phyloP scores from a whole-genome alignment of 1,139 yeast species.

The Yamadazyma blattariae region DNA sequence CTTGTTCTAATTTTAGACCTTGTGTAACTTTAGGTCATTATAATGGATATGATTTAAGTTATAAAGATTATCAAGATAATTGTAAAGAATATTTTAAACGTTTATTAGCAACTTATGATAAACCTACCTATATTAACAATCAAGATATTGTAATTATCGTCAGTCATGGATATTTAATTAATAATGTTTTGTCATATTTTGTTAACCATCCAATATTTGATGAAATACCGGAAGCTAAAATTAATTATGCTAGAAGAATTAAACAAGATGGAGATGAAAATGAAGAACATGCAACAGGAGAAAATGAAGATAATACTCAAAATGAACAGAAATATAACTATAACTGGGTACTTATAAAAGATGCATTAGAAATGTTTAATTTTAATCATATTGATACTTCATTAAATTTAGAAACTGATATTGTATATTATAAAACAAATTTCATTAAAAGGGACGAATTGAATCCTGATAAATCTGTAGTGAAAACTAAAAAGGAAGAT shows the following conservation, averaged over 20 bases:
- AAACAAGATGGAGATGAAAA: constrained; percentile 11
- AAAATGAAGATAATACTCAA: constrained; percentile 7
- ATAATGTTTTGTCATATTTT: constrained; percentile 40
- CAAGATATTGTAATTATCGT: constrained; percentile 40
- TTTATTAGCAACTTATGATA: constrained; percentile 45
- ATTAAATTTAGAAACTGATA: constrained; percentile 41
- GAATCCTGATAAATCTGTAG: constrained; percentile 6
- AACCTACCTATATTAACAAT: constrained; percentile 31
- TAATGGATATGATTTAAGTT: constrained; percentile 44
- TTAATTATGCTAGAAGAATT: constrained; percentile 32
- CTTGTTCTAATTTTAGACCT: constrained; percentile 44
- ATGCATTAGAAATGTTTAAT: constrained; percentile 31
- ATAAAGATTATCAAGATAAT: constrained; percentile 39
- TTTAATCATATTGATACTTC: constrained; percentile 26
- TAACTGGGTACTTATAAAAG: constrained; percentile 34
- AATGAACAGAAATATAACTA: constrained; percentile 16
- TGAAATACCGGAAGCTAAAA: constrained; percentile 42
- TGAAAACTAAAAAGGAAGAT: constrained; percentile 11
- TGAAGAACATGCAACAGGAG: constrained; percentile 13
- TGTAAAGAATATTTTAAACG: constrained; percentile 43
- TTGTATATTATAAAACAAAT: constrained; percentile 46
- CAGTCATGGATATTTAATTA: constrained; percentile 44
- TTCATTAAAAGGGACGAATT: constrained; percentile 40
- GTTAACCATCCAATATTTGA: constrained; percentile 46
- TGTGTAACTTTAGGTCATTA: constrained; percentile 46